Conservation (phyloP, 257 asterid genomes). For the Vinca minor region DNA sequence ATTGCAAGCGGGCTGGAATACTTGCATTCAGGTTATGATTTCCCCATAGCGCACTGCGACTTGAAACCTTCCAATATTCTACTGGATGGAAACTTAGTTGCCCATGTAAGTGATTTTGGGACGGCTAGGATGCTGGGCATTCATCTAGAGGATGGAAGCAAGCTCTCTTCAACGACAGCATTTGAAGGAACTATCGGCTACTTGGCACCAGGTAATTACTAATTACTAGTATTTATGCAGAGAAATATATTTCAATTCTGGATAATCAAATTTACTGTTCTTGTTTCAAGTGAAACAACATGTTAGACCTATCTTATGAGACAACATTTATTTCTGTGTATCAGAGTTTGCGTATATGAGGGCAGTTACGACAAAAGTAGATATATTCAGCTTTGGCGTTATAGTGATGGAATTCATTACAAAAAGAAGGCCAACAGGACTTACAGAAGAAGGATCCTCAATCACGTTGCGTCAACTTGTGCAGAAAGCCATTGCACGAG, state of each 20-base stretch:
- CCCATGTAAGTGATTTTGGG: slow-evolving; percentile 82
- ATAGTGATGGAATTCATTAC: slow-evolving; percentile 68
- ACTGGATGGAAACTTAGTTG: slow-evolving; percentile 42
- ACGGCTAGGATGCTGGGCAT: slow-evolving; percentile 71
- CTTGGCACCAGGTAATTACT: slow-evolving; percentile 67
- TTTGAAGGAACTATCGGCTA: slow-evolving; percentile 91
- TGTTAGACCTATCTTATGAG: slow-evolving; percentile 6
- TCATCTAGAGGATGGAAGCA: slow-evolving; percentile 38
- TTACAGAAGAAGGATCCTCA: slow-evolving; percentile 41
- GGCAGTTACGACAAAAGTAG: slow-evolving; percentile 64
- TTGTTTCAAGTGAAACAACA: neutral
- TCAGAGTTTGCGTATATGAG: slow-evolving; percentile 81
- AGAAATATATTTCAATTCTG: neutral
- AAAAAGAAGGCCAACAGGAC: slow-evolving; percentile 63
- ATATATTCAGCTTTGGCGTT: slow-evolving; percentile 77
- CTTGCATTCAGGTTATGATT: slow-evolving; percentile 66
- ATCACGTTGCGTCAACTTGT: slow-evolving; percentile 60
- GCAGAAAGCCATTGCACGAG: slow-evolving; percentile 33
- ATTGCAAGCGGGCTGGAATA: slow-evolving; percentile 53
- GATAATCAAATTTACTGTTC: neutral
- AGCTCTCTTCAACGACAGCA: slow-evolving; percentile 44
- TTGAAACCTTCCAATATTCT: slow-evolving; percentile 87
- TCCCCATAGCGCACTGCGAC: slow-evolving; percentile 77
- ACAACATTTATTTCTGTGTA: slow-evolving; percentile 4
- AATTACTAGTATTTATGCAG: too few relatives aligned